Conservation (phyloP, 345 rosid genomes). For the Eucalyptus erythrocorys region DNA sequence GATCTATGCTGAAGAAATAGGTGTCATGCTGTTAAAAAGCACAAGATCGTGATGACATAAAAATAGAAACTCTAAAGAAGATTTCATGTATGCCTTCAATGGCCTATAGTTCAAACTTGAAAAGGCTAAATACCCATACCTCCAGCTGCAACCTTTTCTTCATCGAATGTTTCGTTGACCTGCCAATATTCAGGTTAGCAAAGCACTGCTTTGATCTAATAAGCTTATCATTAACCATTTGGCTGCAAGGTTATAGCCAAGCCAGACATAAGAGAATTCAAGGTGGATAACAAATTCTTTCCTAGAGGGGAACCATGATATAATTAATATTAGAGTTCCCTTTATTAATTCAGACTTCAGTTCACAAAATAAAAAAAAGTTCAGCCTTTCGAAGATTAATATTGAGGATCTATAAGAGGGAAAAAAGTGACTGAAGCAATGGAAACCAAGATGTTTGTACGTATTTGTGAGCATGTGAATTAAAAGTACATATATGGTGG, state of each 20-base stretch:
- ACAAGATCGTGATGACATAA: neutral
- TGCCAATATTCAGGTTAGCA: neutral
- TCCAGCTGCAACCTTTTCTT: neutral
- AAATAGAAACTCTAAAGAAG: neutral
- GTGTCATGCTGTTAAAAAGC: neutral
- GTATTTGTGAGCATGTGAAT: neutral
- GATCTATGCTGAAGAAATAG: neutral
- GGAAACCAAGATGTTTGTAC: neutral
- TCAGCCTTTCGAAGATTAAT: neutral
- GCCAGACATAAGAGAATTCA: neutral
- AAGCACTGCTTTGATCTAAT: neutral
- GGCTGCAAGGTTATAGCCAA: neutral
- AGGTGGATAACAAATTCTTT: neutral
- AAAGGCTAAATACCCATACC: neutral
- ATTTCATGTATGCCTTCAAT: neutral
- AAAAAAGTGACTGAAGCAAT: neutral
- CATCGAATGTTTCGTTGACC: neutral
- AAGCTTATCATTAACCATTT: neutral
- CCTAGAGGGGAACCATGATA: neutral
- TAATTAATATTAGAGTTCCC: neutral
- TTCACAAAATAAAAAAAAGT: neutral
- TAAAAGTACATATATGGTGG: neutral
- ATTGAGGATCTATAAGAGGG: neutral
- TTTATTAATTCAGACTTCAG: neutral
- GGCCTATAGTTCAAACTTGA: neutral